Evolutionary conservation across 345 rosid species (phyloP), one percentile per base, ranked within the genome.

Genomic region (Turritis glabra): DNA sequence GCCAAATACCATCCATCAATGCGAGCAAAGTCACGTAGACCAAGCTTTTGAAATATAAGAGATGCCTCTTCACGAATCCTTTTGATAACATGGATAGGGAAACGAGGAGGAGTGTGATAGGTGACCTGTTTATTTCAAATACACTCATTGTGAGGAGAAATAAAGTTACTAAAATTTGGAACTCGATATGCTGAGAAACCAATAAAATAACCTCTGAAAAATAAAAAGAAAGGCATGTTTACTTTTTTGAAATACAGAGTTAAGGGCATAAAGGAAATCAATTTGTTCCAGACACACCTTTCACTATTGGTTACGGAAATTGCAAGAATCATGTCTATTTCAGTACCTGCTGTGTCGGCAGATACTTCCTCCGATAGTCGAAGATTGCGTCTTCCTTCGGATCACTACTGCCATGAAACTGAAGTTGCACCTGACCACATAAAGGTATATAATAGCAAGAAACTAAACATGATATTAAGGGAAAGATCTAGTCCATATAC

Each of bases 1-100:
- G 95, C 85, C 81, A 94, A 81, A 82, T 88, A 90, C 97, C 97
- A 94, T 46, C 98, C 98, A 88, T 94, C 98, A 59, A 90, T 87
- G 52, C 96, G 85, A 76, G 96, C 95, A 86, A 94, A 90, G 83
- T 94, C 97, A 64, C 89, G 87, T 14, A 94, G 86, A 72, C 89
- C 87, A 81, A 94, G 87, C 74, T 29, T 81, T 76, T 81, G 69
- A 77, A 94, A 94, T 82, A 94, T 80, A 69, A 79, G 71, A 84
- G 96, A 82, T 30, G 95, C 97, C 75, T 93, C 98, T 82, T 85
- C 88, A 33, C 90, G 90, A 68, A 94, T 94, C 52, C 75, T 79
- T 80, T 84, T 71, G 77, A 86, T 90, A 62, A 91, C 81, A 33
- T 86, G 86, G 67, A 86, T 56, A 65, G 95, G 96, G 79, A 94